A percentile compares a stretch with the other conserved stretches of the same genome.
These are phyloP conservation scores for Juglanconis sp. DNA, from an alignment of 2,329 filamentous ascomycete species.

Conservation along the genomic window DNA sequence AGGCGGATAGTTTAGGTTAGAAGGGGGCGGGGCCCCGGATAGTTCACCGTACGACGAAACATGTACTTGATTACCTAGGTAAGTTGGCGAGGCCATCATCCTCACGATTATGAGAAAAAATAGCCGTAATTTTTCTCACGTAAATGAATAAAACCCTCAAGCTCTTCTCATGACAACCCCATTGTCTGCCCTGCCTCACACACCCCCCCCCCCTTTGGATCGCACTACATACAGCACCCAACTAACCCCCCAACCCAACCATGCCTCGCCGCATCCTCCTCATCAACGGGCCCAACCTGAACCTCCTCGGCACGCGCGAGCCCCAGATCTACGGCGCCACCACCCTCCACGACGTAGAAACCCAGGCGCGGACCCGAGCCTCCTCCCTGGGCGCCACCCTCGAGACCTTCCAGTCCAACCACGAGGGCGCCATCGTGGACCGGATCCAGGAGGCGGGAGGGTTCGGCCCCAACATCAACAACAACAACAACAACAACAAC, in stretches of 20 bases:
- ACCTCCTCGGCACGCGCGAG: conserved; percentile 73
- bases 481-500: no score
- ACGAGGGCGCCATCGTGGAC: conserved; percentile 72
- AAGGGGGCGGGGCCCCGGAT: no score
- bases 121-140: no score
- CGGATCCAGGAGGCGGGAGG: conserved; percentile 65
- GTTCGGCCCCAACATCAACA: conserved; percentile 14
- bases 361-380: conserved; percentile 47
- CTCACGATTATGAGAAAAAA: no score
- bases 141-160: no score
- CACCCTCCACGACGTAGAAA: conserved; percentile 62
- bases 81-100: no score
- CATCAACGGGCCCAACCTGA: conserved; percentile 81
- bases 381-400: conserved; percentile 45
- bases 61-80: no score
- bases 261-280: conserved; percentile 57
- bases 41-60: no score
- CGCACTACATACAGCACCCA: background rate
- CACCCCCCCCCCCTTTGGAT: no score
- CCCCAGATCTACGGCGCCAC: conserved; percentile 70
- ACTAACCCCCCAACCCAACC: conserved; percentile 3
- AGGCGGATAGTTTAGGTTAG: no score
- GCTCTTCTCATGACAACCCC: no score
- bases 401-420: conserved; percentile 69
- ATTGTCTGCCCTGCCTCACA: background rate